These are phyloP conservation scores for Chaetomium sp. DNA, from an alignment of 2,329 filamentous ascomycete genomes.

Conservation along the genomic window DNA sequence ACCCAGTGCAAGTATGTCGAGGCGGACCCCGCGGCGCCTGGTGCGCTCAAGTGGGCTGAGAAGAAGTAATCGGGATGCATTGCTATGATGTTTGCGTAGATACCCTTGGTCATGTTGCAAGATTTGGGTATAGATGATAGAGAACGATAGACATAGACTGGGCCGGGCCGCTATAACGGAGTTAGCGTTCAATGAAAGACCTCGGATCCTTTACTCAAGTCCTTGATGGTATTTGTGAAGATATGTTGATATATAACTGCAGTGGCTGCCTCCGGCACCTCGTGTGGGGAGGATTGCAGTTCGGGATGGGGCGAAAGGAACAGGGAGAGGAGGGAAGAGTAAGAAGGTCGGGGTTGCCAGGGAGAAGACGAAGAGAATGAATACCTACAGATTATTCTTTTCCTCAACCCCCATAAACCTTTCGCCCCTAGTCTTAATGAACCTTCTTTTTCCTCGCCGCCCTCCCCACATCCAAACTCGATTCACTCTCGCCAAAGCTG, in stretches of 20 bases:
- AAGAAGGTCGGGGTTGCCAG: not conserved
- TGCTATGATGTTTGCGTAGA: not conserved
- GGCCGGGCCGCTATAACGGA: not conserved
- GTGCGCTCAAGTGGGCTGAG: constrained; percentile 43
- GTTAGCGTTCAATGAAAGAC: constrained; percentile 4
- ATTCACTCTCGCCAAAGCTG: constrained; percentile 47
- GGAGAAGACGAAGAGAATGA: not conserved
- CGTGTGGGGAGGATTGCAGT: not conserved
- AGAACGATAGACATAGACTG: constrained; percentile 22
- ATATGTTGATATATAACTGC: not conserved
- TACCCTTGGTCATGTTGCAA: not conserved
- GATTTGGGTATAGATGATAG: constrained; percentile 18
- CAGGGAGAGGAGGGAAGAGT: not conserved
- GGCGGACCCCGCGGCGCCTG: constrained; percentile 42
- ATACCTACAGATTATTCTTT: not conserved
- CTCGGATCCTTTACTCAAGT: not conserved
- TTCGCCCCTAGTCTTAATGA: not conserved
- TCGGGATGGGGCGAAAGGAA: no score
- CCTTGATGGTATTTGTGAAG: not conserved
- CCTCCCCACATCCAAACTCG: constrained; percentile 18
- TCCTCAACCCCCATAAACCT: not conserved
- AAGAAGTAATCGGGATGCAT: constrained; percentile 21
- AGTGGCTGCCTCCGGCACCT: no score
- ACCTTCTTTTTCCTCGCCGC: constrained; percentile 15
- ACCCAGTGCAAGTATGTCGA: constrained; percentile 53